Percentiles rank a stretch among this genome's conserved stretches.
Evolutionary conservation across 768 basidiomycete genomes (phyloP).

Genomic region (Boletus rex-veris): DNA sequence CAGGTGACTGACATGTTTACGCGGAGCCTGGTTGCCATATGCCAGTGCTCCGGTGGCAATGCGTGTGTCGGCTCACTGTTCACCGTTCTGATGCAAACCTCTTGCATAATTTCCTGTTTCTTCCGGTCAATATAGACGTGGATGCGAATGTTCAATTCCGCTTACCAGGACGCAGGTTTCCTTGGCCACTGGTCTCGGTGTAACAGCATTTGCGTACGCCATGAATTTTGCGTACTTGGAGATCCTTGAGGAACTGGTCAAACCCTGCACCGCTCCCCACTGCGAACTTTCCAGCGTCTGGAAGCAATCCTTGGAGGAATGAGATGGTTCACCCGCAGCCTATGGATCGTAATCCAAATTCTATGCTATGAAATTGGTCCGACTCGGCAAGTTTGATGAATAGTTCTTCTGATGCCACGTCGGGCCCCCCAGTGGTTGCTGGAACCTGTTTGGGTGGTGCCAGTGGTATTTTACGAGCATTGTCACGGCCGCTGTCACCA

Average conservation of each 20-base stretch:
- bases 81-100: too few species aligned
- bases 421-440: constrained; percentile 55
- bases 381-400: constrained; percentile 61
- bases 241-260: constrained; percentile 37
- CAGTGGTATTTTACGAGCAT: not conserved
- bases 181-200: constrained; percentile 49
- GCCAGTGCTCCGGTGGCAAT: too few species aligned
- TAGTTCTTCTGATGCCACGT: constrained; percentile 48
- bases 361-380: constrained; percentile 49
- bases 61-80: too few species aligned
- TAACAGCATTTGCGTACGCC: constrained; percentile 46
- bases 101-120: too few species aligned
- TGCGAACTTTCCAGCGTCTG: constrained; percentile 42
- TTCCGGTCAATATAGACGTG: not conserved
- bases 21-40: too few species aligned
- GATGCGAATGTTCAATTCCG: not conserved
- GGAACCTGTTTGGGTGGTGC: constrained; percentile 37
- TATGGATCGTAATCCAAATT: constrained; percentile 36
- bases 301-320: constrained; percentile 46
- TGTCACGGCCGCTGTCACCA: too few species aligned
- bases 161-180: constrained; percentile 49
- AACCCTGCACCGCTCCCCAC: constrained; percentile 45
- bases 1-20: too few species aligned
- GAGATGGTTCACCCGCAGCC: constrained; percentile 39
- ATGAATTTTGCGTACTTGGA: constrained; percentile 45